Evolutionary conservation across 2,329 filamentous ascomycete species (phyloP).

Genomic region (Cyclaneusma minus): DNA sequence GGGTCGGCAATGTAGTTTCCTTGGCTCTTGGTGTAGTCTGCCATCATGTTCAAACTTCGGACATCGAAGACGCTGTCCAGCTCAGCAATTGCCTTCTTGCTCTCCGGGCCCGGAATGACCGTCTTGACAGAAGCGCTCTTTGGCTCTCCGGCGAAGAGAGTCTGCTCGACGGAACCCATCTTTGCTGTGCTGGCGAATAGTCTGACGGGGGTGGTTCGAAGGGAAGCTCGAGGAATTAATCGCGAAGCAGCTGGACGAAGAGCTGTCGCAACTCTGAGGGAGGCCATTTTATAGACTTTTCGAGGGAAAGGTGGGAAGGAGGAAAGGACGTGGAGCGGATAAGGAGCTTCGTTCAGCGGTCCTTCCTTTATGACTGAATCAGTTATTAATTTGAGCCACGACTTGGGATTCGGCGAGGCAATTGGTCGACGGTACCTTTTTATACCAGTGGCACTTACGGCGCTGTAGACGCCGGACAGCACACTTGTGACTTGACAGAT

Average conservation of each 20-base stretch:
- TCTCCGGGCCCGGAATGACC: slow-evolving; percentile 22
- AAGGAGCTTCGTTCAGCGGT: too few species aligned
- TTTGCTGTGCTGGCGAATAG: slow-evolving; percentile 9
- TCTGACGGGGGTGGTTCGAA: slow-evolving; percentile 6
- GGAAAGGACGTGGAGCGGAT: too few species aligned
- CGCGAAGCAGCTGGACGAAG: slow-evolving; percentile 13
- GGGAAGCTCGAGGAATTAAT: slow-evolving; percentile 3
- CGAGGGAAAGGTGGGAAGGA: too few species aligned
- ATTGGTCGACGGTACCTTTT: too few species aligned
- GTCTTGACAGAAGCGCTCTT: slow-evolving; percentile 17
- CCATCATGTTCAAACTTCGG: slow-evolving; percentile 34
- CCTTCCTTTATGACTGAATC: too few species aligned
- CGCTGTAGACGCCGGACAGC: too few species aligned
- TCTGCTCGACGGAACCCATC: slow-evolving; percentile 9
- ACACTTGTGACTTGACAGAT: too few species aligned
- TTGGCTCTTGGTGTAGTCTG: slow-evolving; percentile 33
- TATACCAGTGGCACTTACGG: too few species aligned
- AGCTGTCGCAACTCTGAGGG: slow-evolving; percentile 15
- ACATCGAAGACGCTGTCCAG: slow-evolving; percentile 34
- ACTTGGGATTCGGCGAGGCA: too few species aligned
- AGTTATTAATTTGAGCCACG: too few species aligned
- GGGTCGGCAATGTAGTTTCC: slow-evolving; percentile 37
- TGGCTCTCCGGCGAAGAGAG: slow-evolving; percentile 18
- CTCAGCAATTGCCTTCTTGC: slow-evolving; percentile 22
- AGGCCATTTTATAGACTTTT: slow-evolving; percentile 18